phyloP scores from a whole-genome alignment of 352 stramenopile species.

The Globisporangium parvum region DNA sequence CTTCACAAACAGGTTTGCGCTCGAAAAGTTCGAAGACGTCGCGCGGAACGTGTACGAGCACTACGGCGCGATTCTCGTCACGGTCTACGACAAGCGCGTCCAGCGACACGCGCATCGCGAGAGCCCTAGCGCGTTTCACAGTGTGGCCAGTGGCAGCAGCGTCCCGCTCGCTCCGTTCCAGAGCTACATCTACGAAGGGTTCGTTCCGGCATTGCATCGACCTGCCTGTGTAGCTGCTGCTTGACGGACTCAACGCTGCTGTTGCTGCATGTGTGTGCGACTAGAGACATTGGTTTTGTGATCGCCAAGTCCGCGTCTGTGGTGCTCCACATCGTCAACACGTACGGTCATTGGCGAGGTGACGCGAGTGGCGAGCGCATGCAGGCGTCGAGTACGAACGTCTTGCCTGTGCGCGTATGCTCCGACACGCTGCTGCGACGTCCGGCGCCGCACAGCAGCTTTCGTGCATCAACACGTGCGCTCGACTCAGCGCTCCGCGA shows the following conservation, averaged over 20 bases:
- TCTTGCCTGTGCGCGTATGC: slow-evolving; percentile 27
- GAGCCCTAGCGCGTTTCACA: neutral
- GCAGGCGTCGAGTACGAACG: slow-evolving; percentile 5
- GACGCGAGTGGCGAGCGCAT: neutral
- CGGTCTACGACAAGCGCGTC: slow-evolving; percentile 12
- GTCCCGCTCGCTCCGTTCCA: slow-evolving; percentile 38
- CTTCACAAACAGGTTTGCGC: slow-evolving; percentile 50
- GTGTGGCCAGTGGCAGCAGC: slow-evolving; percentile 1
- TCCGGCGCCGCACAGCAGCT: slow-evolving; percentile 23
- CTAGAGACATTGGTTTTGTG: slow-evolving; percentile 63
- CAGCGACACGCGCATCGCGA: neutral
- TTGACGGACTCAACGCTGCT: neutral
- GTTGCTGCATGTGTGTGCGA: neutral
- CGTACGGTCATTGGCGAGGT: slow-evolving; percentile 43
- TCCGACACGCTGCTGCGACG: slow-evolving; percentile 33
- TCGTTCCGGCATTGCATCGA: slow-evolving; percentile 1
- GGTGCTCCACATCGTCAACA: slow-evolving; percentile 51
- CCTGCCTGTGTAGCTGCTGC: neutral
- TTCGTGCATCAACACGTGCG: slow-evolving; percentile 16
- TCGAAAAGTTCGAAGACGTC: slow-evolving; percentile 45
- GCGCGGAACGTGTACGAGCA: slow-evolving; percentile 49
- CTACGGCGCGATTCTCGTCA: slow-evolving; percentile 39
- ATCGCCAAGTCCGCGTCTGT: slow-evolving; percentile 41
- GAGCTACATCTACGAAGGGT: slow-evolving; percentile 48
- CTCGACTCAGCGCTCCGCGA: neutral